Evolutionary conservation across 2,329 filamentous ascomycete genomes (phyloP), one percentile per base, ranked within the genome.

Genomic region (Ramularia endophylla): DNA sequence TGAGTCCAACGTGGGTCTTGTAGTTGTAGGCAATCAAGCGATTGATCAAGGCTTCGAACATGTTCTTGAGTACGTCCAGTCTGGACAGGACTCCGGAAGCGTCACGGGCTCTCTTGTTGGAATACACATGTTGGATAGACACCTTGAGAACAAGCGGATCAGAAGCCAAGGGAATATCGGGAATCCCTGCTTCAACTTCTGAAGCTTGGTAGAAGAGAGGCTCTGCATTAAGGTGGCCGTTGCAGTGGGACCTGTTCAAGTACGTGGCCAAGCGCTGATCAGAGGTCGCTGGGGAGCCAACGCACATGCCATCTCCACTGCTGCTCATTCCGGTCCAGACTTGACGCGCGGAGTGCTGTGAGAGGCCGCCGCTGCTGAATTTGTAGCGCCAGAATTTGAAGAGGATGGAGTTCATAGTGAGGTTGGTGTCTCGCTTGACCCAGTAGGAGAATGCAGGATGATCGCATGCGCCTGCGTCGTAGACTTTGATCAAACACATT

Each of bases 21-120:
- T 58, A 65, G 28, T 55, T 52, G 41, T 65, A 65, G 2, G 63
- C 64, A n/a, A 65, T 47, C 1, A 62, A 49, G 5, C 62, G 49
- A 38, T 66, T 65, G 45, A 66, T 52, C 41, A 63, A 56, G 5
- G 59, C 56, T 29, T 62, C 56, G 38, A 65, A 66, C 48, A 65
- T 60, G 37, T 65, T 57, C 44, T 65, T 64, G 12, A 62, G 43
- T 3, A 65, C 61, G 29, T 63, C 61, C 8, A 65, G 48, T 8
- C 59, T 48, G 18, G 43, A 48, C 20, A 59, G 36, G 19, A 20
- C 42, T 12, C 12, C 27, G 8, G 18, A n/a, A n/a, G n/a, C n/a
- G n/a, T 45, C 37, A 34, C 15, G 13, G 36, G 20, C 27, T 25
- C 8, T 9, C 16, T 34, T 43, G 15, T 27, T 33, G 5, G 25